phyloP scores from a whole-genome alignment of 257 asterid genomes.

The Solanum chiquidenum region DNA sequence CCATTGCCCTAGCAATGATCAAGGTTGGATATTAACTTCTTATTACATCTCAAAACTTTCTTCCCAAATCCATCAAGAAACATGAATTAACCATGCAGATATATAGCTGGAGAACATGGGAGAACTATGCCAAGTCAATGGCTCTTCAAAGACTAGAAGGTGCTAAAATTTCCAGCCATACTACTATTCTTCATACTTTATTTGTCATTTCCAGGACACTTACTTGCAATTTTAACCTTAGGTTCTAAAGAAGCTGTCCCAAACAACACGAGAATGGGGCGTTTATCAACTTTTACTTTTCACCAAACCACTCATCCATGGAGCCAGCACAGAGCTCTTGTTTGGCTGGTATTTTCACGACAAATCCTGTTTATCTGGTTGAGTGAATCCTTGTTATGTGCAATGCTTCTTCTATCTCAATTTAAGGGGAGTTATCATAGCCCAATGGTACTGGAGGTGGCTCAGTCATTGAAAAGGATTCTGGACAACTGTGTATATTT shows the following conservation, averaged over 20 bases:
- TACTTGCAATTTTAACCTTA: conserved; percentile 6
- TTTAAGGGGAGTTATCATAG: background rate
- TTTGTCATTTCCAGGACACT: background rate
- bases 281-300: conserved; percentile 50
- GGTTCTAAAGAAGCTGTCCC: conserved; percentile 31
- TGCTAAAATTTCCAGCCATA: conserved; percentile 24
- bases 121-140: conserved; percentile 67
- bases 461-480: background rate
- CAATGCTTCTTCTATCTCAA: background rate
- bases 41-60: background rate
- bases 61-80: background rate
- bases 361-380: background rate
- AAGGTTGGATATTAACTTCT: conserved; percentile 35
- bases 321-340: conserved; percentile 73
- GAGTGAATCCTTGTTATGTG: background rate
- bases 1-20: conserved; percentile 77
- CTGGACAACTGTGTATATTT: background rate
- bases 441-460: background rate
- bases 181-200: background rate
- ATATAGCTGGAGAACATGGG: conserved; percentile 92
- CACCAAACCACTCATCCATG: conserved; percentile 86
- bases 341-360: conserved; percentile 70
- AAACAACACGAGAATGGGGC: conserved; percentile 36
- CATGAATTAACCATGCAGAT: conserved; percentile 34
- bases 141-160: conserved; percentile 56